phyloP scores from a whole-genome alignment of 768 basidiomycete genomes.

The Leccinum variicolor region DNA sequence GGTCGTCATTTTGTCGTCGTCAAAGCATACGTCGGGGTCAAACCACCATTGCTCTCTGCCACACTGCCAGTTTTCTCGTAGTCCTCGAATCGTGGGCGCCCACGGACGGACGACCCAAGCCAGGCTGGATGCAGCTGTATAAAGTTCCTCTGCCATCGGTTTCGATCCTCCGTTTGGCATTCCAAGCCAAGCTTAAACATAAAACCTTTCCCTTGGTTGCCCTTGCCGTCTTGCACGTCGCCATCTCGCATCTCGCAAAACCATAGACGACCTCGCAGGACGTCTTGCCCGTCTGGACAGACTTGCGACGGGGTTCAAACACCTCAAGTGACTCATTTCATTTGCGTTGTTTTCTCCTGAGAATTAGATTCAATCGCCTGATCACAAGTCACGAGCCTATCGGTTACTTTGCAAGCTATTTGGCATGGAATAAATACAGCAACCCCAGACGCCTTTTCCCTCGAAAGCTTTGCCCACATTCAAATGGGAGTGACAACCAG shows the following conservation, averaged over 20 bases:
- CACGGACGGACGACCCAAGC: too few relatives aligned
- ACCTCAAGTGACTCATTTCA: conserved; percentile 81
- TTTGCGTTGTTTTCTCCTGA: too few relatives aligned
- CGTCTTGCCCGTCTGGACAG: conserved; percentile 93
- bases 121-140: conserved; percentile 37
- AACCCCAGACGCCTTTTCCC: background rate
- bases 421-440: too few relatives aligned
- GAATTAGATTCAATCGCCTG: too few relatives aligned
- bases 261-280: conserved; percentile 91
- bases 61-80: too few relatives aligned
- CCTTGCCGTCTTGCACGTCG: conserved; percentile 64
- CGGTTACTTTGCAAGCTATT: too few relatives aligned
- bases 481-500: conserved; percentile 13
- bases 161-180: conserved; percentile 91
- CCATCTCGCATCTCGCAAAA: conserved; percentile 79
- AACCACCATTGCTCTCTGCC: too few relatives aligned
- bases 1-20: too few relatives aligned
- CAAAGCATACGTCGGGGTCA: too few relatives aligned
- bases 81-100: too few relatives aligned
- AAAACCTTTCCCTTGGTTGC: conserved; percentile 71
- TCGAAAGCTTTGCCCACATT: background rate
- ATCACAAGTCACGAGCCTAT: too few relatives aligned
- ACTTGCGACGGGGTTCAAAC: conserved; percentile 84
- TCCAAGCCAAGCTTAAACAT: conserved; percentile 38
- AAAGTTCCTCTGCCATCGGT: conserved; percentile 72